Base-by-base conservation (phyloP, 2,329 filamentous ascomycete genomes). In the Hypoxylon sp. region DNA sequence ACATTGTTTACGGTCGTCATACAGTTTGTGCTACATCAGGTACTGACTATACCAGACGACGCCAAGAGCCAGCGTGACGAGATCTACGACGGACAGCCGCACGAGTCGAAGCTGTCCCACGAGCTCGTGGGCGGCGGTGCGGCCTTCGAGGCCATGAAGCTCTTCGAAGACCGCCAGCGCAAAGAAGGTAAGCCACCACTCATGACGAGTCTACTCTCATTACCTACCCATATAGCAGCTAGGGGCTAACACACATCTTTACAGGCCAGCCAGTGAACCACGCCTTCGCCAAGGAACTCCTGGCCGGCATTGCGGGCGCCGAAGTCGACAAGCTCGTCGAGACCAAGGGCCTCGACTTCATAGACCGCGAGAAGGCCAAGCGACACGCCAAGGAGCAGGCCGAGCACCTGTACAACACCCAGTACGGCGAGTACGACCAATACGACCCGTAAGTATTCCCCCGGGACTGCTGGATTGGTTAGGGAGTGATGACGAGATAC, bases 131-230 rank as follows among this genome's bases (percentile, higher is more conserved):
- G 90, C 72, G 92, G 92, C 70, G 93, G 89, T 64, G 92, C 92
- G 64, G 89, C 91, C 69, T 95, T 95, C 78, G 90, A 89, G 71
- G 93, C 90, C 75, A 92, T 95, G 87, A 94, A 94, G 85, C 84
- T 90, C 22, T 95, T 90, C 76, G 92, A 95, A 82, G 90, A 94
- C 80, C 85, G 88, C 75, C 91, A 94, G 83, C 90, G 91, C 76
- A 84, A 82, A 63, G 85, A 92, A 79, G 92, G 90, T 89, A 83
- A 27, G 83, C 22, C 20, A 54, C 49, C 33, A 27, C 3, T 27
- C 40, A 33, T 17, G 2, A 27, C 40, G 0, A 31, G 42, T 25
- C 8, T 44, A 50, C 14, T 11, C 1, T 44, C 48, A 14, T 14
- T 31, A 37, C 17, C 6, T 46, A 31, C 17, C 6, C 5, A 20